Evolutionary conservation across 352 stramenopile species (phyloP), one percentile per base, ranked within the genome.

Genomic region (Peronospora tabacina): DNA sequence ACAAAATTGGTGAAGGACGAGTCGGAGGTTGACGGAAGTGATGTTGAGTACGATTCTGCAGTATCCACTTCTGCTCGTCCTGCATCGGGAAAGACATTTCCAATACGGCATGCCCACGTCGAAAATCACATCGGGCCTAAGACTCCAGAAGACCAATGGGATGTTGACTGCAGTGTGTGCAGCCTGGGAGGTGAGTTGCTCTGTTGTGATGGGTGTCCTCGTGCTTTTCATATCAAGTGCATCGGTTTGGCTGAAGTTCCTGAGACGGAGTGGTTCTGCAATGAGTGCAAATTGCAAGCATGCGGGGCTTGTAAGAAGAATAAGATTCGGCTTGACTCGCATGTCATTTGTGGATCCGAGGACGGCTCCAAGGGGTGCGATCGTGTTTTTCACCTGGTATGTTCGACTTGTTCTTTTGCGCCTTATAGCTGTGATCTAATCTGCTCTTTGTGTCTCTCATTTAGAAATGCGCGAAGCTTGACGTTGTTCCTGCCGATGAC

Each of bases 141-240:
- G 52, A 68, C 47, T 32, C 41, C 66, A 1, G 75, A 84, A 29
- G 82, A 94, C 34, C 73, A 90, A 47, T 95, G 85, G 85, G 80
- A 94, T 54, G 71, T 88, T 30, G 80, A 93, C 52, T 98, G 94
- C 58, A 78, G 74, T 42, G 72, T 94, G 0, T 98, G 94, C 50
- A 51, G 58, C 4, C 70, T 85, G 12, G 75, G 75, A n/a, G 89
- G 88, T 2, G 78, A 94, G 46, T 34, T 97, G 13, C 63, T 96
- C 1, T 94, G 82, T 58, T 98, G 94, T 52, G 86, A 94, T 51
- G 85, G 81, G 11, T 98, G 94, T 50, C 91, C 91, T 2, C 70
- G 88, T 35, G 80, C 87, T 6, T 98, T 96, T 65, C 94, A 98
- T 68, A 52, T 78, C 5, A 73, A 78, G 26, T 98, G 93, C 44